Evolutionary conservation across 257 asterid species (phyloP), one percentile per base, ranked within the genome.

Genomic region (Vinca minor): DNA sequence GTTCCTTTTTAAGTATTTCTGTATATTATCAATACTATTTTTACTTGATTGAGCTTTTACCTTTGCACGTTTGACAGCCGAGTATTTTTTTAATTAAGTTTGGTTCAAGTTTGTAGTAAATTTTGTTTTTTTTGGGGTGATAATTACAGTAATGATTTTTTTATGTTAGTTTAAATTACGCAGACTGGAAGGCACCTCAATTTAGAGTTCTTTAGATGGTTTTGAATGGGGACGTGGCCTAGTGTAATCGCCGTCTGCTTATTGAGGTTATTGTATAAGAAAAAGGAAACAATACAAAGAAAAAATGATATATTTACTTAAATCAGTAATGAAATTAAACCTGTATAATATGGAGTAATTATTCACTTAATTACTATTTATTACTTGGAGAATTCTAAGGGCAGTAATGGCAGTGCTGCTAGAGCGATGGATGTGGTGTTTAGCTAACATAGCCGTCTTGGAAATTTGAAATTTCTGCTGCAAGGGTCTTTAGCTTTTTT

Each of bases 1-100:
- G 70, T 70, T 35, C 55, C 4, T 4, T 45, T n/a, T 23, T 23
- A 18, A n/a, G 13, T 11, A 1, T 13, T 41, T 32, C 48, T 44
- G 5, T 44, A 14, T 11, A 14, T 11, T n/a, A n/a, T n/a, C n/a
- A n/a, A n/a, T n/a, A n/a, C n/a, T n/a, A n/a, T n/a, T n/a, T n/a
- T n/a, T n/a, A n/a, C n/a, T n/a, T n/a, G n/a, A n/a, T 15, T 63
- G 66, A 23, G 64, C 53, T 41, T 18, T 62, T 29, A 7, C 29
- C 34, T 25, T 31, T 12, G 45, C 32, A 32, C 59, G 38, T 46
- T 28, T 68, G 20, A 36, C 28, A 62, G 31, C 18, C 32, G 2
- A n/a, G n/a, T n/a, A n/a, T n/a, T 12, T 18, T 44, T 31, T 10
- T 25, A 49, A 32, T 17, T 47, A 15, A 25, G 72, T 25, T 59